Conservation (phyloP, 306 rosid species). For the Carpinus viminea region DNA sequence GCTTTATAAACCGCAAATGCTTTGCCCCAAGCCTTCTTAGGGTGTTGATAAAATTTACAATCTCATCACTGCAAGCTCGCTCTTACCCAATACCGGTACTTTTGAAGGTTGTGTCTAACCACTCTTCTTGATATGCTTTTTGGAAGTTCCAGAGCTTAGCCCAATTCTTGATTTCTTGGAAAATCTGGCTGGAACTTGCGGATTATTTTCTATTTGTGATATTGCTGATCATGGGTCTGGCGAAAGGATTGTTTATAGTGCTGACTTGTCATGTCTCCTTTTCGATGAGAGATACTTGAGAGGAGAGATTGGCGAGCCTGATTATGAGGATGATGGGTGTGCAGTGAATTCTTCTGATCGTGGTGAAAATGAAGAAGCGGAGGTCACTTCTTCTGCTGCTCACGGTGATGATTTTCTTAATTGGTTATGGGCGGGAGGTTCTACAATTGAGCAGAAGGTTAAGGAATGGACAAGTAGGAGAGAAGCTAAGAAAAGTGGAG, state of each 20-base stretch:
- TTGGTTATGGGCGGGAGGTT: neutral
- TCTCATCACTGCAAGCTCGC: no score
- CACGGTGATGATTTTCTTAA: no score
- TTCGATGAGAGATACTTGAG: neutral
- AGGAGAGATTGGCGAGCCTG: neutral
- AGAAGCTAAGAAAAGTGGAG: neutral
- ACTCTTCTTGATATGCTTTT: neutral
- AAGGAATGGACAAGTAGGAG: neutral
- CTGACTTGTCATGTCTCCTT: neutral
- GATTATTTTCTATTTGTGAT: no score
- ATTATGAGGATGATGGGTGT: neutral
- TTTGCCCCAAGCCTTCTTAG: neutral
- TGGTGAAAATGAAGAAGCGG: no score
- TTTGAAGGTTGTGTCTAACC: fast-evolving
- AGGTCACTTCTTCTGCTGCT: no score
- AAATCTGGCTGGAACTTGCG: neutral
- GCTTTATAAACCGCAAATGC: neutral
- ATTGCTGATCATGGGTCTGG: neutral
- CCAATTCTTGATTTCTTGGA: neutral
- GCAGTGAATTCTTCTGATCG: neutral
- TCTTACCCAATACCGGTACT: no score
- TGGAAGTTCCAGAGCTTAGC: neutral
- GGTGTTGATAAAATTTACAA: neutral
- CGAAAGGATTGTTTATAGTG: neutral
- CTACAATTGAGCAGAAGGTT: neutral